phyloP scores from a whole-genome alignment of 306 rosid genomes.

The Fagus crenata region DNA sequence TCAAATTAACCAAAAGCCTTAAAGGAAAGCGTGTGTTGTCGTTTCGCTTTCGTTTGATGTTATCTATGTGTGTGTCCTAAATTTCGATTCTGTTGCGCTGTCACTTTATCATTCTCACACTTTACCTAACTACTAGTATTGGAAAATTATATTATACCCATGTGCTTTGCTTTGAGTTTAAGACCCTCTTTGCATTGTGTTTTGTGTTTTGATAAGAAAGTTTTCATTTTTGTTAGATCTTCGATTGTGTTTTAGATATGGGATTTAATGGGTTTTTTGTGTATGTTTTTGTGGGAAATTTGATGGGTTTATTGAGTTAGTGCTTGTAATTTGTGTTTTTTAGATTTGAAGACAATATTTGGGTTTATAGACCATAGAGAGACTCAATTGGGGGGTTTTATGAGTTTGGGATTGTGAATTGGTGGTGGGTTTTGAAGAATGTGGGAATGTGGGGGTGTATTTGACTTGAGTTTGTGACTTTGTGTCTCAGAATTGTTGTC shows the following conservation, averaged over 20 bases:
- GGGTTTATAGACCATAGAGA: neutral
- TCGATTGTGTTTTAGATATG: slow-evolving; percentile 29
- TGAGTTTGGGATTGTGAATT: slow-evolving; percentile 34
- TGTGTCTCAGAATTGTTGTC: slow-evolving; percentile 18
- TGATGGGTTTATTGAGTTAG: slow-evolving; percentile 18
- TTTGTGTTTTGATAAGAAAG: neutral
- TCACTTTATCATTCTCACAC: slow-evolving; percentile 53
- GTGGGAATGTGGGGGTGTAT: slow-evolving; percentile 33
- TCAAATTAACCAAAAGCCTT: slow-evolving; percentile 23
- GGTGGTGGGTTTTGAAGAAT: slow-evolving; percentile 31
- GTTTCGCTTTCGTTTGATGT: slow-evolving; percentile 52
- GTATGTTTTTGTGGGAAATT: slow-evolving; percentile 22
- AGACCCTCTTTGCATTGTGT: slow-evolving; percentile 54
- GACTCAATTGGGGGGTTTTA: slow-evolving; percentile 16
- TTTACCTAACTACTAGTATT: slow-evolving; percentile 47
- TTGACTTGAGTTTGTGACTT: slow-evolving; percentile 21
- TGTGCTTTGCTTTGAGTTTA: slow-evolving; percentile 65
- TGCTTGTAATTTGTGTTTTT: slow-evolving; percentile 34
- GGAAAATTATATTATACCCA: slow-evolving; percentile 19
- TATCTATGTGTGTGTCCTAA: slow-evolving; percentile 17
- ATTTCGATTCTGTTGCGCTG: slow-evolving; percentile 48
- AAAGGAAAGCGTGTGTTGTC: slow-evolving; percentile 37
- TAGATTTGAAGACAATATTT: slow-evolving; percentile 36
- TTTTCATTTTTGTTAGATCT: slow-evolving; percentile 1
- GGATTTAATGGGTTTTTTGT: slow-evolving; percentile 13